Conservation (phyloP, 208 protist species). For the Endotrypanum monterogeii region DNA sequence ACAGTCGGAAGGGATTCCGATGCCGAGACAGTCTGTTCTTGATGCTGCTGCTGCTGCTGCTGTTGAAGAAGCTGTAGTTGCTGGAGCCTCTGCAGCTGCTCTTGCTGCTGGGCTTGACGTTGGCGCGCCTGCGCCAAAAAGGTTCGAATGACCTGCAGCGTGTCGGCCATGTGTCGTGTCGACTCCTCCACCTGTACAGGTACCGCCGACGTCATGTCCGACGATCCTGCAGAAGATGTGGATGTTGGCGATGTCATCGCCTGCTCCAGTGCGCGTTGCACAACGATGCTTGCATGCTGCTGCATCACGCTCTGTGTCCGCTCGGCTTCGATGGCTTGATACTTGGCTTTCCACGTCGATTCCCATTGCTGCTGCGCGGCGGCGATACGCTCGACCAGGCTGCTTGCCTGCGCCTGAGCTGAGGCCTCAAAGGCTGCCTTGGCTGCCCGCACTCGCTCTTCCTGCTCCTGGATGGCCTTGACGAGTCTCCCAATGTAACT, state of each 20-base stretch:
- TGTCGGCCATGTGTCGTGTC: constrained; percentile 17
- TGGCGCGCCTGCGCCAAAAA: constrained; percentile 34
- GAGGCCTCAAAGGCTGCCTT: constrained; percentile 57
- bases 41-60: constrained; percentile 17
- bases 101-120: constrained; percentile 23
- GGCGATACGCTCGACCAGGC: constrained; percentile 55
- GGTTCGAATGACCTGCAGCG: constrained; percentile 28
- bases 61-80: constrained; percentile 14
- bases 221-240: constrained; percentile 4
- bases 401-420: constrained; percentile 43
- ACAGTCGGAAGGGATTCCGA: background rate
- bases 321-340: constrained; percentile 42
- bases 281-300: constrained; percentile 40
- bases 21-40: constrained; percentile 8
- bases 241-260: constrained; percentile 16
- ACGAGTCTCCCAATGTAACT: constrained; percentile 52
- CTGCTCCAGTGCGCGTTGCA: constrained; percentile 56
- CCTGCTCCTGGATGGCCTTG: constrained; percentile 59
- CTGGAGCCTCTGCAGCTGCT: constrained; percentile 12
- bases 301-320: constrained; percentile 44
- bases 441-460: constrained; percentile 47
- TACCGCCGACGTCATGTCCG: background rate
- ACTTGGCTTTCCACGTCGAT: constrained; percentile 56
- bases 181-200: constrained; percentile 21
- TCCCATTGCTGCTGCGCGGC: constrained; percentile 65